phyloP scores from a whole-genome alignment of 345 rosid genomes.

The Eucalyptus tenuipes region DNA sequence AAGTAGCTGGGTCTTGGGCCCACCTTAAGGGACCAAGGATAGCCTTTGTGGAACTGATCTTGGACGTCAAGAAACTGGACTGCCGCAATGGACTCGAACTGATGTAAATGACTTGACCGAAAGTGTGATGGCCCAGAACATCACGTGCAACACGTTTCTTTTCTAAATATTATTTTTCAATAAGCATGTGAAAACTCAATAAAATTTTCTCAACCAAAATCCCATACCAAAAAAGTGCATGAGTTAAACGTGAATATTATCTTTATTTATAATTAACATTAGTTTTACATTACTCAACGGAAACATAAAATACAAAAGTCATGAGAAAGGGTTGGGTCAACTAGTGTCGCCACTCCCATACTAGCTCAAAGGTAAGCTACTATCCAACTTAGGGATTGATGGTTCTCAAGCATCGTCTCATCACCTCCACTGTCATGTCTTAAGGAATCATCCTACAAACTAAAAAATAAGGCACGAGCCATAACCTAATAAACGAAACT shows the following conservation, averaged over 20 bases:
- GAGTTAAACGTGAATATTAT: not conserved
- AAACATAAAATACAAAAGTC: not conserved
- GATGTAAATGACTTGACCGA: not conserved
- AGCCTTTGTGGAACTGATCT: not conserved
- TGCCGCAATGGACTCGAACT: fast-evolving
- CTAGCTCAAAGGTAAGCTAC: not conserved
- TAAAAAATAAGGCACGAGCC: too few relatives aligned
- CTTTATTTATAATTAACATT: not conserved
- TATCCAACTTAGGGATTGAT: fast-evolving
- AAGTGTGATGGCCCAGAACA: fast-evolving
- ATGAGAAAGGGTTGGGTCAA: not conserved
- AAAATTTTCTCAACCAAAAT: not conserved
- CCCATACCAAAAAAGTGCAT: not conserved
- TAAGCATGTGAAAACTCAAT: not conserved
- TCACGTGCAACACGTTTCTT: fast-evolving
- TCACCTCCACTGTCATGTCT: not conserved
- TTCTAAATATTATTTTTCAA: not conserved
- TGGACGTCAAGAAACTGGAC: fast-evolving
- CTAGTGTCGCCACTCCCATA: too few relatives aligned
- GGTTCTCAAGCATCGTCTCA: not conserved
- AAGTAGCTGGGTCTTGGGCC: not conserved
- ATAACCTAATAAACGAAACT: not conserved
- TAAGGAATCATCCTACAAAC: too few relatives aligned
- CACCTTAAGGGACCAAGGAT: not conserved
- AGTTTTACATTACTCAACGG: too few relatives aligned